These are phyloP conservation scores for Helianthus annuus DNA, from an alignment of 129 eudicot species.

Conservation along the genomic window DNA sequence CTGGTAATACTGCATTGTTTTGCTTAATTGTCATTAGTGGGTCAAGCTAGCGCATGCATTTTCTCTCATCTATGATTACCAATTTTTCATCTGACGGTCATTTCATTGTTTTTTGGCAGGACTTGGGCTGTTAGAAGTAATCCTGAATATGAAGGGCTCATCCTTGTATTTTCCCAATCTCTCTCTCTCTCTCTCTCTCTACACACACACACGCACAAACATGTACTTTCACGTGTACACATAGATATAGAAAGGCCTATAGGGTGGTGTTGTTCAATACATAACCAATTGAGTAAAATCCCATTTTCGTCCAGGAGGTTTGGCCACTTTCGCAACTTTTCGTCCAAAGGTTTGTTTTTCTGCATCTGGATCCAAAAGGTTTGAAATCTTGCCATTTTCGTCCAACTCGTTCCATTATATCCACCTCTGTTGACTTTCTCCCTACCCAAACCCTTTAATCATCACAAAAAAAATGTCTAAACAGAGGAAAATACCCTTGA, in stretches of 20 bases:
- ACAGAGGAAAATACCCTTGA: too few relatives aligned
- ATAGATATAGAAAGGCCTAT: neutral
- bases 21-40: neutral
- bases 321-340: too few relatives aligned
- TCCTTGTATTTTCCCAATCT: constrained; percentile 62
- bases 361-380: too few relatives aligned
- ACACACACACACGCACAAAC: neutral
- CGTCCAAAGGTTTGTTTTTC: too few relatives aligned
- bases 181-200: constrained; percentile 27
- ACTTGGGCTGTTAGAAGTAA: constrained; percentile 94
- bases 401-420: too few relatives aligned
- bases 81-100: constrained; percentile 5
- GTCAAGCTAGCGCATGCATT: neutral
- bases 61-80: constrained; percentile 20
- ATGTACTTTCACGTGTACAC: neutral
- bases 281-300: neutral
- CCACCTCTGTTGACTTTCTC: too few relatives aligned
- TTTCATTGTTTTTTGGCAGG: constrained; percentile 46
- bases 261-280: neutral
- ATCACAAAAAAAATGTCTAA: too few relatives aligned
- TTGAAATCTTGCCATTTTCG: too few relatives aligned
- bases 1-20: constrained; percentile 50
- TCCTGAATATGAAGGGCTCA: constrained; percentile 83
- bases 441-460: too few relatives aligned
- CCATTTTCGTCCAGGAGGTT: too few relatives aligned